Evolutionary conservation across 306 rosid species (phyloP), one percentile per base, ranked within the genome.

Genomic region (Adenanthera pavonina): DNA sequence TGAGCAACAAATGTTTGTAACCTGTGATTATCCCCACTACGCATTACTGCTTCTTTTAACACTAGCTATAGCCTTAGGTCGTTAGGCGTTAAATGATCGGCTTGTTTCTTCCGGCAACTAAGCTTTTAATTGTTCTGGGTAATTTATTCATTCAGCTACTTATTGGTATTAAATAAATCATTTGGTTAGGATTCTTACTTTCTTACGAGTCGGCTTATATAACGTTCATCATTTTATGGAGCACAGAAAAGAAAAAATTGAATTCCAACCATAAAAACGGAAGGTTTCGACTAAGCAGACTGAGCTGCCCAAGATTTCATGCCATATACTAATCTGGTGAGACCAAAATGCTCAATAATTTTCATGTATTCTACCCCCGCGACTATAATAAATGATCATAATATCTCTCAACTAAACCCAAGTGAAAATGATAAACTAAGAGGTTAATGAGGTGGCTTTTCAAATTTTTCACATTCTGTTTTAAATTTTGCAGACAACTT

Each of bases 391-490:
- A 72, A 72, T 49, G 60, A 12, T 6, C 16, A n/a, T 74, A 30
- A 74, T n/a, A 36, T 53, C 35, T 19, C 77, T 53, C 65, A 74
- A 59, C 78, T 19, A 49, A 51, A 36, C 1, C 38, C 35, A n/a
- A 38, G 77, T 53, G 78, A 36, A 10, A 54, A 54, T 36, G 33
- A 60, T 74, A 52, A 25, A 54, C 19, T n/a, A 35, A 17, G 25
- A n/a, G 51, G 72, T 20, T n/a, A 15, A 43, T 48, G 34, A 49
- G 46, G 62, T 72, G 76, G 36, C 61, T 15, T 30, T 30, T 49
- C 76, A 49, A 70, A 5, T 56, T 2, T 7, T 17, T 72, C 78
- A 54, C 35, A 74, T 69, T 69, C 65, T 73, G 65, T 61, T 8
- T 61, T 11, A 12, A 61, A 12, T 4, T 41, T 61, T 61, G n/a